Percentiles rank a stretch among this genome's conserved stretches.
Conservation (phyloP, 2,329 filamentous ascomycete genomes). For the Fusarium poae region DNA sequence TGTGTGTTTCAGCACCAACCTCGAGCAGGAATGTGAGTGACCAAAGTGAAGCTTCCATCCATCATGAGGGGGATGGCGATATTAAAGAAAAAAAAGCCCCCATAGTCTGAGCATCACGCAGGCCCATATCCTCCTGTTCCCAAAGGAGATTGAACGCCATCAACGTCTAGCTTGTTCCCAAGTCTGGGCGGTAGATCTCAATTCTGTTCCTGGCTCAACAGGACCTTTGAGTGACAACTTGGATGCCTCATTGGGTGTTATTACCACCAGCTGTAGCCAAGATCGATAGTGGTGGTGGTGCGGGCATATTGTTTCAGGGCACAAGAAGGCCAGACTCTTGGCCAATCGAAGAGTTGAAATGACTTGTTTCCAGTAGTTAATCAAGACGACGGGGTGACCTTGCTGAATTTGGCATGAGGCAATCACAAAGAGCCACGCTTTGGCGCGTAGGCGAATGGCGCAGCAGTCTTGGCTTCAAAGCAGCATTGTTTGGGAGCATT, state of each 20-base stretch:
- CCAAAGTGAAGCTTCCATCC: conserved; percentile 6
- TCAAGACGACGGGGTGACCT: conserved; percentile 14
- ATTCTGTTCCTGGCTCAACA: conserved; percentile 33
- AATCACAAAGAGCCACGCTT: conserved; percentile 33
- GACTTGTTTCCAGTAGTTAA: conserved; percentile 19
- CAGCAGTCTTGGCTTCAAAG: conserved; percentile 25
- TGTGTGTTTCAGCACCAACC: conserved; percentile 37
- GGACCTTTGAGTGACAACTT: background rate
- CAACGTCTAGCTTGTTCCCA: conserved; percentile 27
- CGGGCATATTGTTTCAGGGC: conserved; percentile 38
- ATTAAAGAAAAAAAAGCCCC: conserved; percentile 36
- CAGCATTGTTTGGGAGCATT: background rate
- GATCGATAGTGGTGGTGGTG: conserved; percentile 31
- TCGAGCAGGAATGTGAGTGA: conserved; percentile 34
- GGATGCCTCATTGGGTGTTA: conserved; percentile 18
- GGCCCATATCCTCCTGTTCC: conserved; percentile 13
- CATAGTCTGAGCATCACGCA: conserved; percentile 17
- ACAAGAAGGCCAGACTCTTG: conserved; percentile 10
- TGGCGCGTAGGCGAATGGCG: conserved; percentile 32
- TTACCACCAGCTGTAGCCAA: conserved; percentile 9
- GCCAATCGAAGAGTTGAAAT: conserved; percentile 29
- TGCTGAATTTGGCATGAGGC: conserved; percentile 27
- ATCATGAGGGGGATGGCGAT: conserved; percentile 20
- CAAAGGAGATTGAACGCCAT: conserved; percentile 18
- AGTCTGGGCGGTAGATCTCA: conserved; percentile 40